phyloP scores from a whole-genome alignment of 768 basidiomycete genomes.

The Amanita brunnescens region DNA sequence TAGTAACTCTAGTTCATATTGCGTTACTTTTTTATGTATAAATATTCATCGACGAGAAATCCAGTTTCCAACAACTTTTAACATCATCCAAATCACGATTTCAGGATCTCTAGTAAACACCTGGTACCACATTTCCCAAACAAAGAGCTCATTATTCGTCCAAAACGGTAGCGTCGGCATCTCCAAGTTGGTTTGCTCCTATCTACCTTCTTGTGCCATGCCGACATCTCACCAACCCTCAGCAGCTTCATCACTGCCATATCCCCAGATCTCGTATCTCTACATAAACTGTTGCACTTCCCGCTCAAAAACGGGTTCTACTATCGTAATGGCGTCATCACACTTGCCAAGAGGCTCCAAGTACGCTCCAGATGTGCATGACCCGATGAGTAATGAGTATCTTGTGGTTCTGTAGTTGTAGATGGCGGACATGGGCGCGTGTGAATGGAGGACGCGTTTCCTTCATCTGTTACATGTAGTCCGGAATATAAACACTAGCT shows the following conservation, averaged over 20 bases:
- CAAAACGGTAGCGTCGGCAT: too few species aligned
- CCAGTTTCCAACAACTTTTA: too few species aligned
- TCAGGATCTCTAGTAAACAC: too few species aligned
- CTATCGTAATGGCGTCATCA: conserved; percentile 30
- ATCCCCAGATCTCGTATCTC: conserved; percentile 43
- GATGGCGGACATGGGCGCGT: conserved; percentile 73
- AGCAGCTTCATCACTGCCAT: conserved; percentile 44
- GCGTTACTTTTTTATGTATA: too few species aligned
- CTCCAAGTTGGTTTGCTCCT: conserved; percentile 28
- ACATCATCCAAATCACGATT: too few species aligned
- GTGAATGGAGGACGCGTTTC: conserved; percentile 31
- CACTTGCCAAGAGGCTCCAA: conserved; percentile 55
- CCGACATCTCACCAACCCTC: conserved; percentile 59
- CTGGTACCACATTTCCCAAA: too few species aligned
- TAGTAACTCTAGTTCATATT: too few species aligned
- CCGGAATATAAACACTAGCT: too few species aligned
- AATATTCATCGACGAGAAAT: too few species aligned
- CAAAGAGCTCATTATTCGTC: too few species aligned
- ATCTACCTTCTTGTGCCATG: conserved; percentile 52
- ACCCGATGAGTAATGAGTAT: conserved; percentile 73
- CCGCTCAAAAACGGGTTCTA: conserved; percentile 20
- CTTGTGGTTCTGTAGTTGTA: conserved; percentile 82
- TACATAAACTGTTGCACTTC: conserved; percentile 45
- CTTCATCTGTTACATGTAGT: too few species aligned
- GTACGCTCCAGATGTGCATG: conserved; percentile 66